Conservation (phyloP, 2,329 filamentous ascomycete species). For the Clathrospora elynae region DNA sequence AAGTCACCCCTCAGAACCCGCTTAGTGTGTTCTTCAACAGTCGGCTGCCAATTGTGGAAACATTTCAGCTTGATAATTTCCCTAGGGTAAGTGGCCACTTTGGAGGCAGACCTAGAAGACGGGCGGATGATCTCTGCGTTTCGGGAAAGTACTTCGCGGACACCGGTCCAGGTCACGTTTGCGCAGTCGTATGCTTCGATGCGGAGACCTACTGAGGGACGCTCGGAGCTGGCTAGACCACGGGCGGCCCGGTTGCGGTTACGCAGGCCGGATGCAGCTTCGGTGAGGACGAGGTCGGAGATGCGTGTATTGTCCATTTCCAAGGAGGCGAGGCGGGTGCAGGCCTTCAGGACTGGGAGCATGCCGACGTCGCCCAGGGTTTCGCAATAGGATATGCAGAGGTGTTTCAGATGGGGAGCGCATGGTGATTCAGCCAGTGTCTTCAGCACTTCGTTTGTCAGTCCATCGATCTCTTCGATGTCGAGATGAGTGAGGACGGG, state of each 20-base stretch:
- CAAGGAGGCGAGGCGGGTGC: conserved; percentile 69
- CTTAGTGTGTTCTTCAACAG: conserved; percentile 90
- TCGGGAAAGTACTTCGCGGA: conserved; percentile 82
- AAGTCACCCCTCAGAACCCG: conserved; percentile 80
- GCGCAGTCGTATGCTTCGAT: conserved; percentile 90
- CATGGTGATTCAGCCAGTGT: conserved; percentile 79
- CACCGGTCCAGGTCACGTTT: conserved; percentile 89
- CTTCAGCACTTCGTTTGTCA: conserved; percentile 77
- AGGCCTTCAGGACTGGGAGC: conserved; percentile 78
- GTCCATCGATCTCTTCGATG: conserved; percentile 77
- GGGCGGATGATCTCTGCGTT: conserved; percentile 75
- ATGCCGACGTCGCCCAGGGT: conserved; percentile 81
- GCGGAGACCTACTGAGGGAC: conserved; percentile 64
- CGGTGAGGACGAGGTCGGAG: conserved; percentile 81
- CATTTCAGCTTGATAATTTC: conserved; percentile 88
- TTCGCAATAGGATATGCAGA: conserved; percentile 91
- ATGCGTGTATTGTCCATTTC: conserved; percentile 94
- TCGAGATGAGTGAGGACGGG: conserved; percentile 84
- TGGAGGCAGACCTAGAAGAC: conserved; percentile 32
- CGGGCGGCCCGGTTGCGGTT: conserved; percentile 61
- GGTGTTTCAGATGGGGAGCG: conserved; percentile 71
- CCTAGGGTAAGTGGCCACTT: conserved; percentile 65
- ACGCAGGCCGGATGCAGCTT: conserved; percentile 81
- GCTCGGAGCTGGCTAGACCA: conserved; percentile 34
- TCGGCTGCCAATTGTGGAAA: conserved; percentile 94